Base-by-base conservation (phyloP, 2,329 filamentous ascomycete species). In the Zymoseptoria passerinii region DNA sequence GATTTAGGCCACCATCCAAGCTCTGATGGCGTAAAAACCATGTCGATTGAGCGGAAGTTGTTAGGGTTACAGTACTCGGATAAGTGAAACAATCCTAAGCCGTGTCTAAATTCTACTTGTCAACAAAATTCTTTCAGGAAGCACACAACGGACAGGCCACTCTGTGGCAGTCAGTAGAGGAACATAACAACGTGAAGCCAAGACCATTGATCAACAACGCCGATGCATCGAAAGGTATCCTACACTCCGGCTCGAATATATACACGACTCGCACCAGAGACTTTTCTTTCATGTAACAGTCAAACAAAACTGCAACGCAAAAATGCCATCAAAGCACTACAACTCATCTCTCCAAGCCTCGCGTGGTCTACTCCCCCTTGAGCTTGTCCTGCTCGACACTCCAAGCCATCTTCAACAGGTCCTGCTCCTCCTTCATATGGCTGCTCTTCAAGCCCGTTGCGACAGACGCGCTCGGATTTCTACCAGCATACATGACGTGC, bases 401-500 rank as follows among this genome's bases (percentile, higher is more conserved):
- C 71, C 83, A 87, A 54, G 84, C 85, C 72, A 81, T 81, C 63
- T 85, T 77, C 65, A 92, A 77, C 67, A 99, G 76, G 52, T 94
- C 90, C 73, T 89, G 82, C 82, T 97, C 94, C 80, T 99, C 94
- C 83, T 92, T 95, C 76, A 85, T 78, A 77, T 99, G 94, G 57
- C 82, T 84, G 50, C 81, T 78, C 85, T 99, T 99, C 72, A 94
- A 78, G 75, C 94, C 94, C 56, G 92, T 96, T 44, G 94, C 94
- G 27, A 97, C 92, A 64, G 88, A 92, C 16, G 94, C 92, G 71
- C 90, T 96, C 44, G 92, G 92, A 77, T 91, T 87, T 69, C 94
- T 88, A 66, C 94, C 94, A 60, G 94, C 94, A 75, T 97, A 99
- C 85, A 96, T 90, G 73, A 96, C 91, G 77, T 95, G 90, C 78